These are phyloP conservation scores for Olyra latifolia DNA, from an alignment of 176 grass and related monocot genomes.

Conservation along the genomic window DNA sequence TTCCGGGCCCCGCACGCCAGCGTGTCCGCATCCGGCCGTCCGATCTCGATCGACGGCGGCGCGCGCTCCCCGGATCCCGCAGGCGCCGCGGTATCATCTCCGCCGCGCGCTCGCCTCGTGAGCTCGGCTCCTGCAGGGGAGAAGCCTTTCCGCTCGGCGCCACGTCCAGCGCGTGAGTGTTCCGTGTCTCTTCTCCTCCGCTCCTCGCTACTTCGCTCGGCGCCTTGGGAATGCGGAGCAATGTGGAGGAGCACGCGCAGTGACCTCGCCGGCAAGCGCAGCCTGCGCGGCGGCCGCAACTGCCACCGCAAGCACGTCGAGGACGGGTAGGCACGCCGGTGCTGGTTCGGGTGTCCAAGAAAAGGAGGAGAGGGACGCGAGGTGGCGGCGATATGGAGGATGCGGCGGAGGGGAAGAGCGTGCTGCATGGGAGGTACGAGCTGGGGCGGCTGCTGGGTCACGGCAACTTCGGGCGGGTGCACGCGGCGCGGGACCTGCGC, in stretches of 20 bases:
- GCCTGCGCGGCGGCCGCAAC: constrained; percentile 45
- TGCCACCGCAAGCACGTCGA: constrained; percentile 81
- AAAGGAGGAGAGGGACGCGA: too few species aligned
- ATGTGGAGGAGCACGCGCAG: constrained; percentile 40
- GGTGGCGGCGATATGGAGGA: constrained; percentile 20
- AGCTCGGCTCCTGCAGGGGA: background rate
- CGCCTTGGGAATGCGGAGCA: constrained; percentile 46
- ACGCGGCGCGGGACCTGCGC: constrained; percentile 47
- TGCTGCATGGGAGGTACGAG: constrained; percentile 51
- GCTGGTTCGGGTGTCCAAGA: background rate
- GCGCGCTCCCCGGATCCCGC: background rate
- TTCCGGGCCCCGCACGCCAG: background rate
- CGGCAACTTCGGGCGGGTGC: constrained; percentile 50
- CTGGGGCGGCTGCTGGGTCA: constrained; percentile 53
- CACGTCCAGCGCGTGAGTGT: background rate
- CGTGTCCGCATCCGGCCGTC: background rate
- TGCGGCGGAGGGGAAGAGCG: constrained; percentile 23
- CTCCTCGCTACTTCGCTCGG: background rate
- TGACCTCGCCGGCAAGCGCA: constrained; percentile 52
- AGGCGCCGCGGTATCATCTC: background rate
- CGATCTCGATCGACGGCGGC: background rate
- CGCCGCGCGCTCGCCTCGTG: background rate
- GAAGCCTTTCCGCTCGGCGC: background rate
- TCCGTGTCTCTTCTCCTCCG: background rate
- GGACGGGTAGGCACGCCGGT: constrained; percentile 41